Evolutionary conservation across 2,329 filamentous ascomycete genomes (phyloP), one percentile per base, ranked within the genome.

Genomic region (Colletotrichum echinochloae): DNA sequence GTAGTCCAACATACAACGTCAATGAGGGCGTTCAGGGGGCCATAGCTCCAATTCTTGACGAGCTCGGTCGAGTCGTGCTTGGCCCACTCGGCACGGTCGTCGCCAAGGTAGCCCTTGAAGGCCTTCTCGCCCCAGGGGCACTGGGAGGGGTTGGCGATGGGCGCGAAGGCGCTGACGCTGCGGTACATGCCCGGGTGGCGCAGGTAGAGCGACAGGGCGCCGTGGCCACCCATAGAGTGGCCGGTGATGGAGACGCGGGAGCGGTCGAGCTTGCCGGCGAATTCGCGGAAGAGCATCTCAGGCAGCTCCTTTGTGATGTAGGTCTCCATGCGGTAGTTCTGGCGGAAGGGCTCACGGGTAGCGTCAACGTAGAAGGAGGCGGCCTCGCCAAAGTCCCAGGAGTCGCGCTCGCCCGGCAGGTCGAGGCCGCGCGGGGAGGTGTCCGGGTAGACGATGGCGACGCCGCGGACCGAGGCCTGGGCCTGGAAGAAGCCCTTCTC

Each of bases 91-190:
- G 90, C 88, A 77, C 88, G 86, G 73, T 94, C 87, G 20, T 88
- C 89, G 23, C 96, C 95, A 55, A 99, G 88, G 84, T 99, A 99
- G 7, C 96, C 95, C 35, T 83, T 83, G 80, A 99, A 98, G 0
- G 96, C 96, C 88, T 99, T 99, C 81, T 97, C 87, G 37, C 96
- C 96, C 96, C 96, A 99, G 1, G 93, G 93, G 77, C 93, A 97
- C 75, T 91, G 89, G 72, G 87, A 86, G 0, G 95, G 96, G 84
- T 98, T 98, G 60, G 90, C 82, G 77, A 98, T 97, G 26, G 95
- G 95, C 59, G 96, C 93, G 78, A 97, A 97, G 1, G 95, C 95
- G 72, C 92, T 95, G 67, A 96, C 94, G 74, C 90, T 94, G 84
- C 91, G 92, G 86, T 97, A 99, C 84, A 89, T 90, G 73, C 93